Evolutionary conservation across 345 rosid genomes (phyloP).

Genomic region (Acer negundo): DNA sequence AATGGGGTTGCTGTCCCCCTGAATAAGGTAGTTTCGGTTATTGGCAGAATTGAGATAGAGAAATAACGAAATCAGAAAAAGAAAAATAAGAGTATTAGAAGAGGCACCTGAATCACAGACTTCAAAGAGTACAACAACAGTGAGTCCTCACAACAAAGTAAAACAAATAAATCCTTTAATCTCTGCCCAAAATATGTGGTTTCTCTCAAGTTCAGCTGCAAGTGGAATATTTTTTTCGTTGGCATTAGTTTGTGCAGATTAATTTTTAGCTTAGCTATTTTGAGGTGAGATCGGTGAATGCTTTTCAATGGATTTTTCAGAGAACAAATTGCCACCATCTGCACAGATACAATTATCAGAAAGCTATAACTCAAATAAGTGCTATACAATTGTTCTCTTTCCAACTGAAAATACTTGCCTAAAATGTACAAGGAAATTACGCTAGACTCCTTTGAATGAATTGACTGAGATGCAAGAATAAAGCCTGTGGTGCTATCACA

Average conservation of each 20-base stretch:
- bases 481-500: conserved; percentile 61
- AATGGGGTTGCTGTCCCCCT: conserved; percentile 54
- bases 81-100: conserved; percentile 16
- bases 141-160: conserved; percentile 68
- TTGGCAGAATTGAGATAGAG: conserved; percentile 27
- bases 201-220: conserved; percentile 37
- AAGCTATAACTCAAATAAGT: conserved; percentile 17
- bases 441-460: conserved; percentile 41
- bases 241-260: conserved; percentile 30
- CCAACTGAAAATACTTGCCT: conserved; percentile 50
- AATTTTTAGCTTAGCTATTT: conserved; percentile 36
- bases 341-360: conserved; percentile 35
- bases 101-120: conserved; percentile 65
- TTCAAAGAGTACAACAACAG: conserved; percentile 53
- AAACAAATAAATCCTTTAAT: conserved; percentile 36
- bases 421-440: conserved; percentile 61
- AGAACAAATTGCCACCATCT: conserved; percentile 42
- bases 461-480: conserved; percentile 39
- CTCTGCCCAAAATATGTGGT: conserved; percentile 34
- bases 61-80: conserved; percentile 6
- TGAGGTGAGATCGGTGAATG: conserved; percentile 25
- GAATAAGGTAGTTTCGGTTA: conserved; percentile 35
- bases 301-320: conserved; percentile 36
- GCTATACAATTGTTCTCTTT: conserved; percentile 14
- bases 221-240: conserved; percentile 32